These are phyloP conservation scores for Lactifluus subvellereus DNA, from an alignment of 768 basidiomycete species.

Conservation along the genomic window DNA sequence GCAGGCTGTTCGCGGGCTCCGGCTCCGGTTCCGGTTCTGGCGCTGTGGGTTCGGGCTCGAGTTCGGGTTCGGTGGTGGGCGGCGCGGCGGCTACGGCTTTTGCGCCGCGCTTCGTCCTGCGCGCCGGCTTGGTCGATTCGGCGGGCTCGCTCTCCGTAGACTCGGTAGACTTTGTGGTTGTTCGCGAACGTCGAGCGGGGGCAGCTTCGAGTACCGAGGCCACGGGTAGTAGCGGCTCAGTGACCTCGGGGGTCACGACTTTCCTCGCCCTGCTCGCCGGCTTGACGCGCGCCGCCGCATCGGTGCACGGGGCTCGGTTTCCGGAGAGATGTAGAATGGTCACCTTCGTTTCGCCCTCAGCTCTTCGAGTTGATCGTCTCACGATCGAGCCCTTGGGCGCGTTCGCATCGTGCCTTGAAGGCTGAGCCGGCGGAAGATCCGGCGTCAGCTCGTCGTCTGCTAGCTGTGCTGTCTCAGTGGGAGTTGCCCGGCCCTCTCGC, in stretches of 20 bases:
- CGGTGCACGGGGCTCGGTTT: not conserved
- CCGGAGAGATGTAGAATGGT: conserved; percentile 6
- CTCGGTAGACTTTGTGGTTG: conserved; percentile 23
- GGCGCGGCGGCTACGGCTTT: not conserved
- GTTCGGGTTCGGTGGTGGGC: conserved; percentile 10
- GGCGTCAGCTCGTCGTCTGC: conserved; percentile 20
- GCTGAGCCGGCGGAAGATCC: not conserved
- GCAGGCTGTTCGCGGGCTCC: conserved; percentile 20
- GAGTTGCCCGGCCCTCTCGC: conserved; percentile 4
- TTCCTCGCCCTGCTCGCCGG: conserved; percentile 9
- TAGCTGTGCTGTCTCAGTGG: conserved; percentile 14
- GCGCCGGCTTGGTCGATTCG: conserved; percentile 9
- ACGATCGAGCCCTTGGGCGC: conserved; percentile 13
- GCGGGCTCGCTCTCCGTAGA: conserved; percentile 20
- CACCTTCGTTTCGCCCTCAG: conserved; percentile 24
- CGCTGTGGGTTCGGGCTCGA: conserved; percentile 9
- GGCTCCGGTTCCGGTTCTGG: conserved; percentile 5
- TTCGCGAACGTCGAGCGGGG: conserved; percentile 28
- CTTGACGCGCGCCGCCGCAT: not conserved
- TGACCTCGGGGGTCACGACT: not conserved
- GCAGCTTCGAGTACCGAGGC: conserved; percentile 7
- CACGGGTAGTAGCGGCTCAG: conserved; percentile 10
- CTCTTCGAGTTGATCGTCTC: conserved; percentile 25
- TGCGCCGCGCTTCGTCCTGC: conserved; percentile 12
- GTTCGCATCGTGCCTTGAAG: conserved; percentile 1